Evolutionary conservation across 208 protist species (phyloP), one percentile per base, ranked within the genome.

Genomic region (Strigomonas galati): DNA sequence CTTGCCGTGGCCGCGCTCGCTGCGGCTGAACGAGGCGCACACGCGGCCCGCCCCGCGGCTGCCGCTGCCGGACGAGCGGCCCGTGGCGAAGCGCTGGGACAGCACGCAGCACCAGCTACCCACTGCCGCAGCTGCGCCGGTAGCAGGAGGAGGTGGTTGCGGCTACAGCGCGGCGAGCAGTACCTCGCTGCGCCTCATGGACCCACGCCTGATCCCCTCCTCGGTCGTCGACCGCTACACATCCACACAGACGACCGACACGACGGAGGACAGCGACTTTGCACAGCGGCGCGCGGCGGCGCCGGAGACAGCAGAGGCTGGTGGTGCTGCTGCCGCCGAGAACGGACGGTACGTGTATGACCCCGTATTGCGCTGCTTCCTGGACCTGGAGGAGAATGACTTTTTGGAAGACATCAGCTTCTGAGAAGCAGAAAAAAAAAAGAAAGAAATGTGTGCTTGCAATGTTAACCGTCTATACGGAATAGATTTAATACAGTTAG

Each of bases 331-430:
- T 21, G 28, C 32, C 46, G 32, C 19, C 19, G 37, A 67, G 17
- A 67, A 3, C 31, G 66, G 21, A 14, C 73, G 73, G 14, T 82
- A 82, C 73, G 59, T 94, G 32, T 94, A 88, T 71, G 89, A 94
- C 63, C 68, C 85, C 7, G 66, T 92, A 17, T 65, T 92, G 55
- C 70, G 79, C 26, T 92, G 85, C 56, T 94, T 82, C 58, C 64
- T 92, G 27, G 85, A 94, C 48, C 23, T 78, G 49, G 43, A 80
- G 48, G 76, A 71, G 12, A 92, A 94, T 58, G 63, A 72, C 4
- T 86, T 74, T 40, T 62, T 89, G 15, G 68, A 72, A 3, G 28
- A 23, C 28, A 37, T 24, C 6, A 46, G 35, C 26, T 17, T 26
- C 23, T 56, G 27, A 26, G 23, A 56, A 14, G 14, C 10, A 56